A percentile compares a stretch with the other conserved stretches of the same genome.
Conservation (phyloP, 2,329 filamentous ascomycete genomes). For the Arthrobotrys entomopaga region DNA sequence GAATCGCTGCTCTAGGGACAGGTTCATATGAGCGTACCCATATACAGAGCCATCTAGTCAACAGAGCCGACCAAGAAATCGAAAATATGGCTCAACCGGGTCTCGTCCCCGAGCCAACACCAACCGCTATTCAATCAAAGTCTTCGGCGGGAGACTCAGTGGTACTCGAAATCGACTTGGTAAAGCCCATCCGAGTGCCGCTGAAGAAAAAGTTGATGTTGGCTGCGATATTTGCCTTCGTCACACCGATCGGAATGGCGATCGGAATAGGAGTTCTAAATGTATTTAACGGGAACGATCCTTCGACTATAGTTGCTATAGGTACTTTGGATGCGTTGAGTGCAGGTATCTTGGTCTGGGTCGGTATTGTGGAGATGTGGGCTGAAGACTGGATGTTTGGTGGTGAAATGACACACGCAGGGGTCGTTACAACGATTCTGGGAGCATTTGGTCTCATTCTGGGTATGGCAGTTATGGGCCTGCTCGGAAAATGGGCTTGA, state of each 20-base stretch:
- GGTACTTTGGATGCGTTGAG: constrained; percentile 78
- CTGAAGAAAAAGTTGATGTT: constrained; percentile 66
- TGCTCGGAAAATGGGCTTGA: constrained; percentile 80
- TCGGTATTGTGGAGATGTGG: constrained; percentile 83
- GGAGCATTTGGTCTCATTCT: constrained; percentile 69
- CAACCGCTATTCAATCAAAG: background rate
- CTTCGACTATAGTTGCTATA: constrained; percentile 74
- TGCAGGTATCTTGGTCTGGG: constrained; percentile 81
- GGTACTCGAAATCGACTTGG: constrained; percentile 18
- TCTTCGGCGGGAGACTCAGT: background rate
- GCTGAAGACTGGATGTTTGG: constrained; percentile 74
- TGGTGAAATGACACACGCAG: constrained; percentile 62
- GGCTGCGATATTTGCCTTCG: constrained; percentile 72
- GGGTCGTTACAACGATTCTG: constrained; percentile 64
- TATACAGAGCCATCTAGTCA: constrained; percentile 34
- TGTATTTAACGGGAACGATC: constrained; percentile 78
- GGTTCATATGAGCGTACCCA: constrained; percentile 37
- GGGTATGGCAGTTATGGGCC: constrained; percentile 75
- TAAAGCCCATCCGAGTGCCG: constrained; percentile 55
- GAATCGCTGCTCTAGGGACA: constrained; percentile 70
- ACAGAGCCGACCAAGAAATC: constrained; percentile 51
- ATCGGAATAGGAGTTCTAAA: constrained; percentile 79
- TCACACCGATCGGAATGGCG: constrained; percentile 81
- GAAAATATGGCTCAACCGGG: background rate
- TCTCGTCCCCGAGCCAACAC: too few relatives aligned